Evolutionary conservation across 2,329 filamentous ascomycete genomes (phyloP), one percentile per base, ranked within the genome.

Genomic region (Fonsecaea pedrosoi): DNA sequence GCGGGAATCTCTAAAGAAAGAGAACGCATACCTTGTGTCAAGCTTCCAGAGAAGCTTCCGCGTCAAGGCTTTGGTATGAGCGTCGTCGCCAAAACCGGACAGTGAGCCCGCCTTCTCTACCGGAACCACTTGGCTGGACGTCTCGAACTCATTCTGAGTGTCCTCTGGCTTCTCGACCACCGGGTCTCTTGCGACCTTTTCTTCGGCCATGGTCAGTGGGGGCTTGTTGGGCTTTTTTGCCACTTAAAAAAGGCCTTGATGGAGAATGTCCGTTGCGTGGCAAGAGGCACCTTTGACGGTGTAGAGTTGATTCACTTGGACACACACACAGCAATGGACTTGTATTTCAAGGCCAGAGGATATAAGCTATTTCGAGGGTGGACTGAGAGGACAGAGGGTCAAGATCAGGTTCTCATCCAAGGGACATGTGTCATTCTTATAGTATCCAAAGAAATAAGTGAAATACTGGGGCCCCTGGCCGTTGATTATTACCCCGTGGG

Each of bases 21-120:
- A 21, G 18, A 54, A 25, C 42, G 34, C 54, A 30, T 62, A 68
- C 84, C 83, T 81, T 25, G 82, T 78, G 75, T 87, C 85, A 68
- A 86, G 79, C 75, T 87, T 87, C 73, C 81, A 81, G 18, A 88
- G 74, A 32, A 87, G 74, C 55, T 74, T 79, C 35, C 80, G 77
- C 18, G 79, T 81, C 67, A 84, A 69, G 10, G 62, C 58, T 59
- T 68, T 66, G n/a, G 60, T 66, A 32, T 63, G 42, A 7, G 63
- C 66, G 61, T 66, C 69, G 13, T 67, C 59, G 25, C 30, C 37
- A 57, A 60, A 45, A 12, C 12, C 56, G 13, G 56, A 50, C 3
- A 37, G 1, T 35, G 55, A 60, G 25, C 5, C 57, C 30, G 37
- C 37, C 62, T 68, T 68, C 35, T 67, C 54, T 9, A 10, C 48